These are phyloP conservation scores for Lactarius sp. DNA, from an alignment of 768 basidiomycete species.

Conservation along the genomic window DNA sequence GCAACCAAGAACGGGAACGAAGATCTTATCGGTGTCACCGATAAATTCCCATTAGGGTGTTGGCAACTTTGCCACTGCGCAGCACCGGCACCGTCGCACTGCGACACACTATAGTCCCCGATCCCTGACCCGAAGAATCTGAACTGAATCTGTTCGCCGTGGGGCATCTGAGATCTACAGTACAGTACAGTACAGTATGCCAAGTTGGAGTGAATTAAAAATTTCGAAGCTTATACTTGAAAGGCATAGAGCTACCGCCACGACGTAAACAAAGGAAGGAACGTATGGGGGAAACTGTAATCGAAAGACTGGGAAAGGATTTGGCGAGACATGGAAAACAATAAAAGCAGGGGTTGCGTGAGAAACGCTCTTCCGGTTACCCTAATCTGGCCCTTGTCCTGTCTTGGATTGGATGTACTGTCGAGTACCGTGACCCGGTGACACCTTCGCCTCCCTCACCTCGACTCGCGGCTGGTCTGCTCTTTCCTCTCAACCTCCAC, in stretches of 20 bases:
- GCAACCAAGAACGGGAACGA: too few species aligned
- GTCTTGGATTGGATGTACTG: neutral
- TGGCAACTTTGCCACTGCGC: too few species aligned
- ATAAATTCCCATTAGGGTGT: neutral
- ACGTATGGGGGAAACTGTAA: neutral
- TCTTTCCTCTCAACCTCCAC: conserved; percentile 27
- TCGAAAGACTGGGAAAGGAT: neutral
- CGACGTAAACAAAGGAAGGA: conserved; percentile 2
- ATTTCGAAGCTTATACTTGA: neutral
- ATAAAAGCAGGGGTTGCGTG: conserved; percentile 10
- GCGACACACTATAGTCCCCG: too few species aligned
- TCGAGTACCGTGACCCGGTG: too few species aligned
- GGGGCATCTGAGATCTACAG: neutral
- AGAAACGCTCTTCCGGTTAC: conserved; percentile 1
- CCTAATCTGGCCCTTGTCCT: neutral
- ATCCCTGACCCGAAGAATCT: too few species aligned
- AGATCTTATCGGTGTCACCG: too few species aligned
- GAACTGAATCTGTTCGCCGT: too few species aligned
- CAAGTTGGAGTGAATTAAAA: too few species aligned
- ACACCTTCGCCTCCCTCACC: too few species aligned
- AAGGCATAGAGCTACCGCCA: neutral
- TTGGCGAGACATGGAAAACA: neutral
- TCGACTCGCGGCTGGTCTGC: conserved; percentile 26
- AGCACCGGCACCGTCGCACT: too few species aligned
- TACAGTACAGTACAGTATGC: neutral